phyloP scores from a whole-genome alignment of 495 filamentous ascomycete species.

The Penicillium desertorum region DNA sequence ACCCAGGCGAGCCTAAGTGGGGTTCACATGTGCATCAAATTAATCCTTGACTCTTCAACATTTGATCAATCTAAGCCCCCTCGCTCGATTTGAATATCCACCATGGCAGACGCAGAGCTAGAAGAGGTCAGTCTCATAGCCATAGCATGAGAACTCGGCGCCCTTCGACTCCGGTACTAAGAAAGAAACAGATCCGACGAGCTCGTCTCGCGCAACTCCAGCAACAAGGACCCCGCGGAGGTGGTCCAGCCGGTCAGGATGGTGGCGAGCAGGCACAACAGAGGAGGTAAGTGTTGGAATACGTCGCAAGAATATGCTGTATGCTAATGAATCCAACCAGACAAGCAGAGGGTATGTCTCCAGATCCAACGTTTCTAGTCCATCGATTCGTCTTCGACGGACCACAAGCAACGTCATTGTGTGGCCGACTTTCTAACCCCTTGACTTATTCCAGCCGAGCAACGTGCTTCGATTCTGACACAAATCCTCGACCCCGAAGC shows the following conservation, averaged over 20 bases:
- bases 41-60: slow-evolving; percentile 7
- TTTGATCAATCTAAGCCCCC: neutral
- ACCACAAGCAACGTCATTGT: neutral
- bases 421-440: slow-evolving; percentile 4
- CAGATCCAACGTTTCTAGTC: neutral
- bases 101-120: slow-evolving; percentile 83
- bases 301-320: neutral
- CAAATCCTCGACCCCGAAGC: slow-evolving; percentile 95
- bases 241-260: slow-evolving; percentile 42
- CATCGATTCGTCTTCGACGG: neutral
- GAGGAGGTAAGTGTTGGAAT: slow-evolving; percentile 50
- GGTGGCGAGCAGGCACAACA: slow-evolving; percentile 59
- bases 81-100: slow-evolving; percentile 18
- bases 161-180: slow-evolving; percentile 6
- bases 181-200: slow-evolving; percentile 66
- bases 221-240: slow-evolving; percentile 52
- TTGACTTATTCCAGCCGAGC: slow-evolving; percentile 34
- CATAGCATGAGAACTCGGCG: neutral
- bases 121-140: slow-evolving; percentile 60
- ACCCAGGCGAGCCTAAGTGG: slow-evolving; percentile 28
- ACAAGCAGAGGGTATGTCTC: slow-evolving; percentile 63
- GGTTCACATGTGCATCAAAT: slow-evolving; percentile 20
- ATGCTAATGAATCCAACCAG: slow-evolving; percentile 31
- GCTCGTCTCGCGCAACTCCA: slow-evolving; percentile 90
- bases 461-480: slow-evolving; percentile 70